Evolutionary conservation across 2,329 filamentous ascomycete genomes (phyloP).

Genomic region (Trichoderma aggressivum): DNA sequence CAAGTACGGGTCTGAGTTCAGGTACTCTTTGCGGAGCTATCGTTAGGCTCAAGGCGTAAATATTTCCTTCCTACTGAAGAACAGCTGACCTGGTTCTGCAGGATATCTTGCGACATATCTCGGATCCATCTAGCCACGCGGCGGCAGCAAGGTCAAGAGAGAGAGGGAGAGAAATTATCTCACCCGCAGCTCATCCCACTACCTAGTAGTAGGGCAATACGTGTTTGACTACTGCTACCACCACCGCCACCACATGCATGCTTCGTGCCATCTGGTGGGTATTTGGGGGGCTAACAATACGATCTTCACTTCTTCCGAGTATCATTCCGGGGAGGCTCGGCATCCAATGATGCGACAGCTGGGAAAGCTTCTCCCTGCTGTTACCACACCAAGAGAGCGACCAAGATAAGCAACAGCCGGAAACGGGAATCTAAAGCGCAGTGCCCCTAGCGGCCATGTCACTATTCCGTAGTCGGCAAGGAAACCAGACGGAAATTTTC

Average conservation of each 20-base stretch:
- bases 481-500: constrained; percentile 19
- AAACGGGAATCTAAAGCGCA: constrained; percentile 15
- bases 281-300: background rate
- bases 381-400: background rate
- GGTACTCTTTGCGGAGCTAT: background rate
- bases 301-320: constrained; percentile 8
- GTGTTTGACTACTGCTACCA: background rate
- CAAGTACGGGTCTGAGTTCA: background rate
- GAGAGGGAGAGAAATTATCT: background rate
- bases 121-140: background rate
- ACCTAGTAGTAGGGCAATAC: background rate
- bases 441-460: constrained; percentile 6
- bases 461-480: constrained; percentile 10
- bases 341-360: constrained; percentile 1
- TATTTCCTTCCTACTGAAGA: background rate
- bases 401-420: constrained; percentile 15
- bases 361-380: background rate
- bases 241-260: background rate
- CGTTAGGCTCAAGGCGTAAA: background rate
- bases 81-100: background rate
- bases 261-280: background rate
- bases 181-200: background rate
- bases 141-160: background rate
- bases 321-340: constrained; percentile 12
- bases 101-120: background rate